phyloP scores from a whole-genome alignment of 2,329 filamentous ascomycete genomes.

The Sporothrix protearum region DNA sequence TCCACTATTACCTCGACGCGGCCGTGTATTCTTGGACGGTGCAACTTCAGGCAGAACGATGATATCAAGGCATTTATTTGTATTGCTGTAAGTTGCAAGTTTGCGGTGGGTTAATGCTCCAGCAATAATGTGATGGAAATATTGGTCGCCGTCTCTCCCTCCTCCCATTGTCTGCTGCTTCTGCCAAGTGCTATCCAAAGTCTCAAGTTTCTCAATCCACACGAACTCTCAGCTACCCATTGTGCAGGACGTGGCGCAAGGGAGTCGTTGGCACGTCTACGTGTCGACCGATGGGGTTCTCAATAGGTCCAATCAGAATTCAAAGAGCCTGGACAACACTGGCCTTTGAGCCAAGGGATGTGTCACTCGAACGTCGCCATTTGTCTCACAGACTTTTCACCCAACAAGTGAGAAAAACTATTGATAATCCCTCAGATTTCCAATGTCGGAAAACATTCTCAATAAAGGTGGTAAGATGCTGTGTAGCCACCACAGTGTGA shows the following conservation, averaged over 20 bases:
- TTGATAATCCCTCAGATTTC: background rate
- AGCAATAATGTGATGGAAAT: background rate
- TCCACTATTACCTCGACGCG: background rate
- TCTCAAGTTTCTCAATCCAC: too few relatives aligned
- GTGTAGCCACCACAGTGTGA: background rate
- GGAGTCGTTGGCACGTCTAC: background rate
- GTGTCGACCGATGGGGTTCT: background rate
- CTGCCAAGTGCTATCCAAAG: background rate
- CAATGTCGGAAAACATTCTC: background rate
- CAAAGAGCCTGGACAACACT: background rate
- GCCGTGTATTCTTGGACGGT: background rate
- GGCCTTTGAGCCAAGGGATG: background rate
- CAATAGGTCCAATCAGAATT: background rate
- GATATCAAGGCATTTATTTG: background rate
- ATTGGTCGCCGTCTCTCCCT: background rate
- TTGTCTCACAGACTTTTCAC: slow-evolving; percentile 10
- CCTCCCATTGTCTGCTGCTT: background rate
- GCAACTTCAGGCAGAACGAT: background rate
- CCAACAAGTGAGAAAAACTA: too few relatives aligned
- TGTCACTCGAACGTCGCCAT: slow-evolving; percentile 3
- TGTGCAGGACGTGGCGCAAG: background rate
- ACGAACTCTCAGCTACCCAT: background rate
- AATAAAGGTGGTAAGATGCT: background rate
- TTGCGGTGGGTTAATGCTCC: background rate
- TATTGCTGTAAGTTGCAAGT: background rate